These are phyloP conservation scores for Moelleriella libera DNA, from an alignment of 2,329 filamentous ascomycete species.

Conservation along the genomic window DNA sequence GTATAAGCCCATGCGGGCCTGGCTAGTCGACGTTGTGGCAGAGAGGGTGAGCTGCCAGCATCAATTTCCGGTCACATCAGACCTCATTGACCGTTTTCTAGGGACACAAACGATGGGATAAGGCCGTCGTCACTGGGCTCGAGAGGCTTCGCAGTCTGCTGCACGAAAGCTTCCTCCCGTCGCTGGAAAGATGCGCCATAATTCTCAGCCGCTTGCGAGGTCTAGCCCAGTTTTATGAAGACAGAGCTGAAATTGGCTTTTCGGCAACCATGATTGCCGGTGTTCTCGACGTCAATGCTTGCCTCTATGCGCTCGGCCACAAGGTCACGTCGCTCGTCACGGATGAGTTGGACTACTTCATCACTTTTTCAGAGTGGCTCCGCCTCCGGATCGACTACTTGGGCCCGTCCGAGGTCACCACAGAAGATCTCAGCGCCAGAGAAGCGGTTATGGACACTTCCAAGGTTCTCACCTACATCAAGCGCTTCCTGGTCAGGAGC, in stretches of 20 bases:
- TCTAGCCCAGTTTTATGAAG: slow-evolving; percentile 65
- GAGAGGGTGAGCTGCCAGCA: slow-evolving; percentile 46
- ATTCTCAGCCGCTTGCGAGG: slow-evolving; percentile 74
- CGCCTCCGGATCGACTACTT: slow-evolving; percentile 70
- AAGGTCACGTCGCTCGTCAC: slow-evolving; percentile 57
- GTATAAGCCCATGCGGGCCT: slow-evolving; percentile 63
- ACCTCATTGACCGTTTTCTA: slow-evolving; percentile 17
- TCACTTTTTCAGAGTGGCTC: slow-evolving; percentile 71
- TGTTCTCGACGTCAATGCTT: slow-evolving; percentile 57
- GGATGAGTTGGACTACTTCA: slow-evolving; percentile 66
- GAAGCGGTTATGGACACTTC: slow-evolving; percentile 62
- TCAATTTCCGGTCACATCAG: neutral
- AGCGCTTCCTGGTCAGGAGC: slow-evolving; percentile 52
- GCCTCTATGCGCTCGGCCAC: slow-evolving; percentile 61
- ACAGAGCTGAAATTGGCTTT: slow-evolving; percentile 51
- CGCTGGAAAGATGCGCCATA: slow-evolving; percentile 68
- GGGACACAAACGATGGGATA: slow-evolving; percentile 94
- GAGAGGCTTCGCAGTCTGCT: slow-evolving; percentile 63
- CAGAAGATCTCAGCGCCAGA: slow-evolving; percentile 63
- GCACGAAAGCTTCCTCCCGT: slow-evolving; percentile 80
- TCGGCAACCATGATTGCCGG: slow-evolving; percentile 47
- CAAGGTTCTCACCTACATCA: slow-evolving; percentile 65
- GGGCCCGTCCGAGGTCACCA: slow-evolving; percentile 42
- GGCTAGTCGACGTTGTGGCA: slow-evolving; percentile 71
- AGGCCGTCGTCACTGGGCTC: slow-evolving; percentile 64